A percentile compares a stretch with the other conserved stretches of the same genome.
Evolutionary conservation across 2,329 filamentous ascomycete genomes (phyloP).

Genomic region (Didymosphaeria variabile): DNA sequence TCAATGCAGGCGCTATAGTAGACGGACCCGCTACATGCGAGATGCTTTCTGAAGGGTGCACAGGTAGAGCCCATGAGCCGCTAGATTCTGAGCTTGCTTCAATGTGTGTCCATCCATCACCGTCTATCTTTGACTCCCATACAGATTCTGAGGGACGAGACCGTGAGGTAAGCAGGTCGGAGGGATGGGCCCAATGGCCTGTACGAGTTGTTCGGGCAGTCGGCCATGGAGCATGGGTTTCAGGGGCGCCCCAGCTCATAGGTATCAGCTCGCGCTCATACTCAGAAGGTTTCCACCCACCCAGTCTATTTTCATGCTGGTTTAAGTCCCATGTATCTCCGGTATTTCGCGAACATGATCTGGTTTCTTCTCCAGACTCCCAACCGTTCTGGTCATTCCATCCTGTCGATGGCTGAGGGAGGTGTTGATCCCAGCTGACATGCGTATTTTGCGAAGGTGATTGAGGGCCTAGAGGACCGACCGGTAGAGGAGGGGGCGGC

Average conservation of each 20-base stretch:
- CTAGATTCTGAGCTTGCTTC: slow-evolving; percentile 4
- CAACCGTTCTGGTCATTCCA: slow-evolving; percentile 22
- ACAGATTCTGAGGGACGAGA: neutral
- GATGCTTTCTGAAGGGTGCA: slow-evolving; percentile 14
- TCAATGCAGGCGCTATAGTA: neutral
- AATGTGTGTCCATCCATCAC: slow-evolving; percentile 15
- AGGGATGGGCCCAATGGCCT: neutral
- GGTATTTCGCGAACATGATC: slow-evolving; percentile 30
- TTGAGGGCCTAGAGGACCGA: slow-evolving; percentile 7
- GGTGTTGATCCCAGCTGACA: slow-evolving; percentile 22
- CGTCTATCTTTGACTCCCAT: slow-evolving; percentile 7
- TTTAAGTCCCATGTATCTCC: slow-evolving; percentile 26
- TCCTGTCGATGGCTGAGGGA: slow-evolving; percentile 20
- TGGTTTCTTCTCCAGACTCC: slow-evolving; percentile 18
- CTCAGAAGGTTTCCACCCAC: neutral
- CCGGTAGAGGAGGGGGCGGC: neutral
- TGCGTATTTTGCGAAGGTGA: slow-evolving; percentile 19
- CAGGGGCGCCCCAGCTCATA: neutral
- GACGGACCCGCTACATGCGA: slow-evolving; percentile 3
- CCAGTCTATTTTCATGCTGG: neutral
- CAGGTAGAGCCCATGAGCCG: slow-evolving; percentile 2
- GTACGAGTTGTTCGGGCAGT: neutral
- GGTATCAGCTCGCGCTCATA: neutral
- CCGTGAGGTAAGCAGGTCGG: neutral
- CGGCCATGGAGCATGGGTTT: neutral